Evolutionary conservation across 2,329 filamentous ascomycete genomes (phyloP).

Genomic region (Stenocarpella maydis): DNA sequence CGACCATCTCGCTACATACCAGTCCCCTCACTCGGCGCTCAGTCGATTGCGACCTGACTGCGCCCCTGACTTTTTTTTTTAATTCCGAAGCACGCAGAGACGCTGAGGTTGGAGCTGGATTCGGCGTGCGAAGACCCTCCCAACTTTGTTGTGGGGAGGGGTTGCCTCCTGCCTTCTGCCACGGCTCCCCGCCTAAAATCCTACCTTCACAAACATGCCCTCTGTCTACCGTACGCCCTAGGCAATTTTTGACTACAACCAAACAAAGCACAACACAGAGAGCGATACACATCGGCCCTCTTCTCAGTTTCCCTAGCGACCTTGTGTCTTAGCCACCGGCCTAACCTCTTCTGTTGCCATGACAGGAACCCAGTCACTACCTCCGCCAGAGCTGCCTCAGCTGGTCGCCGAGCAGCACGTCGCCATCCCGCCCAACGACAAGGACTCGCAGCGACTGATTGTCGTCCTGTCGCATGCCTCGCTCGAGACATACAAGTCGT

Average conservation of each 20-base stretch:
- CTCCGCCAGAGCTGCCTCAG: constrained; percentile 87
- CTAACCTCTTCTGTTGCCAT: constrained; percentile 40
- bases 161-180: background rate
- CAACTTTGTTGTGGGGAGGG: background rate
- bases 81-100: background rate
- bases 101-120: background rate
- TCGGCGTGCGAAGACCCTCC: background rate
- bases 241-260: constrained; percentile 1
- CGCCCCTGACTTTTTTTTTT: background rate
- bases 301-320: constrained; percentile 30
- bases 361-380: constrained; percentile 91
- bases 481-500: constrained; percentile 95
- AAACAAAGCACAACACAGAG: background rate
- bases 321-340: constrained; percentile 7
- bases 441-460: constrained; percentile 89
- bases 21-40: background rate
- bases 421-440: constrained; percentile 85
- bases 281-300: constrained; percentile 6
- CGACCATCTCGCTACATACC: background rate
- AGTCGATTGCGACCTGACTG: background rate
- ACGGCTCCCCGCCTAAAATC: background rate
- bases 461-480: constrained; percentile 97
- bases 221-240: constrained; percentile 12
- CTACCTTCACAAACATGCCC: constrained; percentile 7
- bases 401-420: constrained; percentile 92